Evolutionary conservation across 345 rosid genomes (phyloP), one percentile per base, ranked within the genome.

Genomic region (Rhizophora mangle): DNA sequence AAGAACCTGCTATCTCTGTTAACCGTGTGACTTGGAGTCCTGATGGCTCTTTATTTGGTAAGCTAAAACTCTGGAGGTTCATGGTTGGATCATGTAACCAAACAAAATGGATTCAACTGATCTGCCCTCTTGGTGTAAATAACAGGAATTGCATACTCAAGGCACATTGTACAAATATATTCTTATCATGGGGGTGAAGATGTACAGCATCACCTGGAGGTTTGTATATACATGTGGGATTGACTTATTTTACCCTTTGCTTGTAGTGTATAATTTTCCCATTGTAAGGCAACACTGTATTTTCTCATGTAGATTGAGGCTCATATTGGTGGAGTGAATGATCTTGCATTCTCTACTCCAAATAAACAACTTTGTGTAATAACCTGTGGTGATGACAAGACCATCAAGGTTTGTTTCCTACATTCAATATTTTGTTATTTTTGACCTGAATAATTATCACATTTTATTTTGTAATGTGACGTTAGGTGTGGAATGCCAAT

Each of bases 351-450:
- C 52, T 80, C 81, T 63, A 78, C 60, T 64, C 88, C 89, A 37
- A 59, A 65, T 58, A 80, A 81, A 76, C 87, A 84, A 71, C 82
- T 78, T 18, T 77, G 69, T 29, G 71, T 87, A 26, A 80, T 91
- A 70, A 92, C 97, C 54, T 89, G 97, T 68, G 97, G 97, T 53
- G 93, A 89, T 72, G 97, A 92, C 86, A 78, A 79, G 87, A 78
- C 79, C 76, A 78, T 92, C 69, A 88, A 82, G 96, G 97, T 91
- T 71, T 21, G 77, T 59, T n/a, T 39, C 54, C 70, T 49, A n/a
- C 32, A 27, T 21, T 21, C 32, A 37, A 19, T 30, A 18, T 13
- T 36, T 18, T 62, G 63, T 36, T 54, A 55, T 29, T 46, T 2
- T 65, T 62, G 39, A 29, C 31, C 15, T 8, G 1, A 31, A 30